phyloP scores from a whole-genome alignment of 2,329 filamentous ascomycete genomes.

The Raffaelea arxii region DNA sequence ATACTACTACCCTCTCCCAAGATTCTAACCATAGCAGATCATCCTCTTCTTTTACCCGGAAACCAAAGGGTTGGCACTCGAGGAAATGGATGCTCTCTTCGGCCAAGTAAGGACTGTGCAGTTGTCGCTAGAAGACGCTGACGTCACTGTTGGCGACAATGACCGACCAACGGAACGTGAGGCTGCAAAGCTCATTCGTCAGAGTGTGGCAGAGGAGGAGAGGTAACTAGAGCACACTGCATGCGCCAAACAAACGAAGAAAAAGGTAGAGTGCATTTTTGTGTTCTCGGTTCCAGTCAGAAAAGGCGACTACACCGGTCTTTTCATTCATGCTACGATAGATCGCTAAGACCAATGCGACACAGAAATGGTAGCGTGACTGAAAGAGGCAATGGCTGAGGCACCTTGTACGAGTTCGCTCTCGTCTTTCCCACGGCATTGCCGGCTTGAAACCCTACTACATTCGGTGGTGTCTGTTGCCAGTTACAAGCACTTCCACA shows the following conservation, averaged over 20 bases:
- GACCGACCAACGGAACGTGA: conserved; percentile 5
- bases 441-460: background rate
- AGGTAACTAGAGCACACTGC: too few species aligned
- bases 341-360: background rate
- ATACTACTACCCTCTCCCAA: too few species aligned
- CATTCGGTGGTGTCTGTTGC: background rate
- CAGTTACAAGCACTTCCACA: background rate
- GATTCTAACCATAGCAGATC: conserved; percentile 18
- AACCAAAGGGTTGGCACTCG: conserved; percentile 29
- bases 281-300: background rate
- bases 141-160: background rate
- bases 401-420: background rate
- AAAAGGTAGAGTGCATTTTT: too few species aligned
- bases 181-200: background rate
- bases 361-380: background rate
- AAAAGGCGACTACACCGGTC: background rate
- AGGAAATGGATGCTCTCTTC: conserved; percentile 36
- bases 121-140: too few species aligned
- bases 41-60: conserved; percentile 34
- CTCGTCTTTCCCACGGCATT: background rate
- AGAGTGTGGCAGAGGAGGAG: background rate
- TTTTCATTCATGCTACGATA: background rate
- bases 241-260: too few species aligned
- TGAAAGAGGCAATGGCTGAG: background rate
- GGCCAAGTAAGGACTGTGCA: conserved; percentile 9